Conservation (phyloP, 768 basidiomycete species). For the Podaxis sp. region DNA sequence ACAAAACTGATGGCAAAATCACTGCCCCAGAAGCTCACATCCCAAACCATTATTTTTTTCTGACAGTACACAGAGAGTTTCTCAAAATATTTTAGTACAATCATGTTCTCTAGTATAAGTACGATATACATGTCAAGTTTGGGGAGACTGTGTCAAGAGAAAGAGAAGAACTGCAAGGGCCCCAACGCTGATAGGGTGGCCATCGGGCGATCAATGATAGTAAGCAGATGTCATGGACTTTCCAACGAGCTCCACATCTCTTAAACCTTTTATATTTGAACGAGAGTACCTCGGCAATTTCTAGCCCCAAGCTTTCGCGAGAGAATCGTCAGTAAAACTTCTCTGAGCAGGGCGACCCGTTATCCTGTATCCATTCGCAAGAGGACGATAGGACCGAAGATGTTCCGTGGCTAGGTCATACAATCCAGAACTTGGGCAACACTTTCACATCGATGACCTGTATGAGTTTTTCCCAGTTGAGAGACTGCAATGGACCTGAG, state of each 20-base stretch:
- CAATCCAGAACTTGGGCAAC: neutral
- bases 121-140: too few species aligned
- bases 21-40: too few species aligned
- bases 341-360: neutral
- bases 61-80: too few species aligned
- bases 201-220: too few species aligned
- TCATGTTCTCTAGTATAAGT: too few species aligned
- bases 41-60: too few species aligned
- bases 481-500: neutral
- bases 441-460: neutral
- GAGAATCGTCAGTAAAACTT: neutral
- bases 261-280: neutral
- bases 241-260: neutral
- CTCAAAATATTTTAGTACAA: too few species aligned
- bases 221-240: neutral
- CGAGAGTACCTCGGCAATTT: slow-evolving; percentile 7
- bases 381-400: neutral
- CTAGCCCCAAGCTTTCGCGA: neutral
- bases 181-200: too few species aligned
- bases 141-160: too few species aligned
- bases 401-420: neutral
- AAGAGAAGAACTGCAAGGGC: too few species aligned
- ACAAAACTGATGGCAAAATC: too few species aligned
- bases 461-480: neutral
- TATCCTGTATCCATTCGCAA: neutral